Percentiles rank a stretch among this genome's conserved stretches.
Conservation (phyloP, 345 rosid species). For the Boechera retrofracta region DNA sequence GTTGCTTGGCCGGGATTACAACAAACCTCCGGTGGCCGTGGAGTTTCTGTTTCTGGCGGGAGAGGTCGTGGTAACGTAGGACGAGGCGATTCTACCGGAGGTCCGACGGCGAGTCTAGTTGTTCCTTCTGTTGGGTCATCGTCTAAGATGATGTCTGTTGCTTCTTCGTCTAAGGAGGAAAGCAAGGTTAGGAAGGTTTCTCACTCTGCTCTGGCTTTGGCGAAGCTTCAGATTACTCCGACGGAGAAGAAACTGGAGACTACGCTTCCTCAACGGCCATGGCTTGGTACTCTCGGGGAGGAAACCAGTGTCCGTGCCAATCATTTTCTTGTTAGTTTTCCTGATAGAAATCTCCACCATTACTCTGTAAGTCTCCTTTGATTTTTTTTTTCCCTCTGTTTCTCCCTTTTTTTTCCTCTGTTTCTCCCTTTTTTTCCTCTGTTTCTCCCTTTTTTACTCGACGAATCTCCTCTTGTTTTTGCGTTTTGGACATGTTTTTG, state of each 20-base stretch:
- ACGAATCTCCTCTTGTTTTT: not conserved
- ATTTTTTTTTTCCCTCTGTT: not conserved
- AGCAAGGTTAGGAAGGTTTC: not conserved
- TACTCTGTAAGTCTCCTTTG: constrained; percentile 58
- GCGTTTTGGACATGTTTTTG: not conserved
- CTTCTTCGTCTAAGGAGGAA: constrained; percentile 21
- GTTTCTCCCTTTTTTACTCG: not conserved
- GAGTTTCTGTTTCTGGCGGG: not conserved
- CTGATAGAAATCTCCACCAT: constrained; percentile 57
- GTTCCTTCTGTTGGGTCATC: not conserved
- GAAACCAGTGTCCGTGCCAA: constrained; percentile 59
- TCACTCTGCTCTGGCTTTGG: not conserved
- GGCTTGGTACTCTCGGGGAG: constrained; percentile 51
- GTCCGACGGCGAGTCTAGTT: not conserved
- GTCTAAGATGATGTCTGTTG: not conserved
- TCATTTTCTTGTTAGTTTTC: constrained; percentile 60
- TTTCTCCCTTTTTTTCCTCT: not conserved
- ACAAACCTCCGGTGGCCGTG: constrained; percentile 31
- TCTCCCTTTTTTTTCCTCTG: not conserved
- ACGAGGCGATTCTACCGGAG: not conserved
- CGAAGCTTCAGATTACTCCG: constrained; percentile 23
- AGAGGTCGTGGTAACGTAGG: not conserved
- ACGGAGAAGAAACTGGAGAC: not conserved
- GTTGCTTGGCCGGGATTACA: constrained; percentile 10
- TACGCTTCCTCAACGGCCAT: constrained; percentile 59